Conservation (phyloP, 306 rosid species). For the Dalbergia oliveri region DNA sequence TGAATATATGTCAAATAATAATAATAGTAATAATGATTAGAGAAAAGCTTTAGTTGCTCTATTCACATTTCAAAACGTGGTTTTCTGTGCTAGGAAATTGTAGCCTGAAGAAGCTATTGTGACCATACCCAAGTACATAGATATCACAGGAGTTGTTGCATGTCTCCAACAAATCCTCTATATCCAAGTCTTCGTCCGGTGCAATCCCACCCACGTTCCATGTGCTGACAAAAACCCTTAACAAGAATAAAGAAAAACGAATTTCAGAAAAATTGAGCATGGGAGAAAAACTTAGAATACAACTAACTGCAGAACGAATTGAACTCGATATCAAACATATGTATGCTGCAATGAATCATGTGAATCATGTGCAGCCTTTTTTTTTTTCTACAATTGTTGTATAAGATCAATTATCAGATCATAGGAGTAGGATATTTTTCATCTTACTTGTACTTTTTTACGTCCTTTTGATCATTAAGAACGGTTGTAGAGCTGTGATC, state of each 20-base stretch:
- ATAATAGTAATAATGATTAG: background rate
- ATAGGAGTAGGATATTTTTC: background rate
- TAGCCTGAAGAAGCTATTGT: background rate
- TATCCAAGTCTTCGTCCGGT: slow-evolving; percentile 67
- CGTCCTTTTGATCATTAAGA: slow-evolving; percentile 52
- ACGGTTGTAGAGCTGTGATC: slow-evolving; percentile 39
- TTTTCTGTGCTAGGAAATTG: background rate
- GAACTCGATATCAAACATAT: background rate
- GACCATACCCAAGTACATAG: slow-evolving; percentile 80
- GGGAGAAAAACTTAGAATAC: background rate
- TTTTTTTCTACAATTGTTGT: background rate
- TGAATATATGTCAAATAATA: slow-evolving; percentile 35
- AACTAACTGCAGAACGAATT: background rate
- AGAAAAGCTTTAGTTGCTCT: background rate
- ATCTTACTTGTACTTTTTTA: slow-evolving; percentile 59
- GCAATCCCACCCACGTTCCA: slow-evolving; percentile 95
- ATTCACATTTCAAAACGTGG: too few relatives aligned
- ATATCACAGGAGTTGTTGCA: slow-evolving; percentile 67
- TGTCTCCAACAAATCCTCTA: slow-evolving; percentile 73
- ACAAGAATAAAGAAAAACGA: slow-evolving; percentile 35
- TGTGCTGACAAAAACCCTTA: slow-evolving; percentile 82
- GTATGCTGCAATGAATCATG: background rate
- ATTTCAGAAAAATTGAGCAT: slow-evolving; percentile 8
- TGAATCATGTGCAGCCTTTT: background rate
- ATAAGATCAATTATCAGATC: background rate